Conservation (phyloP, 805 yeast genomes). For the Zygosaccharomyces rouxii region DNA sequence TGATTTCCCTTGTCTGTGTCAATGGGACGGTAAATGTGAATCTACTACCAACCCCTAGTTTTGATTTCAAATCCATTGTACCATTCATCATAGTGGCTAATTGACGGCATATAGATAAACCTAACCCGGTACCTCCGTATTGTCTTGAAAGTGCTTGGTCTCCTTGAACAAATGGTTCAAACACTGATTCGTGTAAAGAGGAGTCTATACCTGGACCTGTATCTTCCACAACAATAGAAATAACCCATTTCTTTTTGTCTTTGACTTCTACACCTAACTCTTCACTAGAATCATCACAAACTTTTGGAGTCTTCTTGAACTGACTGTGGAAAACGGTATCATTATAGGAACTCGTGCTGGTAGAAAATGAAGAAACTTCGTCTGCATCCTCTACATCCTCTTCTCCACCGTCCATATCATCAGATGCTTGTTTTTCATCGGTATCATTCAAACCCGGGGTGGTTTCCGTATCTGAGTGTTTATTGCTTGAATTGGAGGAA, state of each 20-base stretch:
- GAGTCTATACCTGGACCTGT: slow-evolving; percentile 94
- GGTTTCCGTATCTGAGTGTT: slow-evolving; percentile 3
- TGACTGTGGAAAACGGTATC: slow-evolving; percentile 43
- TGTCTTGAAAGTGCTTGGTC: slow-evolving; percentile 89
- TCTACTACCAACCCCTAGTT: slow-evolving; percentile 77
- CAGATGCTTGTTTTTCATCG: slow-evolving; percentile 3
- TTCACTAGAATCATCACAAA: slow-evolving; percentile 24
- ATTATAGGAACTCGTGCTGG: slow-evolving; percentile 39
- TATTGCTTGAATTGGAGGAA: slow-evolving; percentile 1
- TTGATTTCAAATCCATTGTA: slow-evolving; percentile 65
- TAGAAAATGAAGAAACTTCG: slow-evolving; percentile 18
- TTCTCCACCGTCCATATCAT: slow-evolving; percentile 7
- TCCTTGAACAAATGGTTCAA: slow-evolving; percentile 96
- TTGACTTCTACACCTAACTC: slow-evolving; percentile 25
- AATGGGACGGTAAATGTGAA: slow-evolving; percentile 78
- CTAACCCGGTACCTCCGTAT: slow-evolving; percentile 94
- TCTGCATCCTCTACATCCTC: slow-evolving; percentile 13
- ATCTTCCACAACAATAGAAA: slow-evolving; percentile 66
- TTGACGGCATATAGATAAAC: slow-evolving; percentile 84
- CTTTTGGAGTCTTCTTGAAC: slow-evolving; percentile 30
- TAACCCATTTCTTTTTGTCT: slow-evolving; percentile 36
- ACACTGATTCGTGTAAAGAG: slow-evolving; percentile 73
- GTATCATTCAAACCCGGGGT: slow-evolving; percentile 9
- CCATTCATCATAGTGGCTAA: slow-evolving; percentile 91
- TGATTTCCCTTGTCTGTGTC: slow-evolving; percentile 44